A percentile compares a stretch with the other conserved stretches of the same genome.
These are phyloP conservation scores for Apophysomyces variabilis DNA, from an alignment of 371 early-diverging fungal genomes.

Conservation along the genomic window DNA sequence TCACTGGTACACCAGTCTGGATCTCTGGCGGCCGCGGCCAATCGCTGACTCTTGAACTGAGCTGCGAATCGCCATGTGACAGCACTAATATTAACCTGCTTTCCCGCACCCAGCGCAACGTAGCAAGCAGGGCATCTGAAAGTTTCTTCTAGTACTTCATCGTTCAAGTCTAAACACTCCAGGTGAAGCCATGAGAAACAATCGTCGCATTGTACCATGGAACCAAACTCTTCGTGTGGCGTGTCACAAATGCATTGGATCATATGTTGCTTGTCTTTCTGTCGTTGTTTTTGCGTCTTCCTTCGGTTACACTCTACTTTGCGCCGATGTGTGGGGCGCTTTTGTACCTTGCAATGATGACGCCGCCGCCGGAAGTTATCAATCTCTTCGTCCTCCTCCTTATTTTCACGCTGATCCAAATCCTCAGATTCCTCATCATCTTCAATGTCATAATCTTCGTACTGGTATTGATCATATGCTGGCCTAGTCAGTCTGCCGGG, in stretches of 20 bases:
- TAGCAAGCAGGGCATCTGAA: constrained; percentile 59
- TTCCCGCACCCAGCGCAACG: constrained; percentile 20
- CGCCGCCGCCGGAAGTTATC: background rate
- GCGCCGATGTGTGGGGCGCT: background rate
- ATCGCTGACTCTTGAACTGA: constrained; percentile 32
- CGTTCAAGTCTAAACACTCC: constrained; percentile 54
- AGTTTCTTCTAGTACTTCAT: constrained; percentile 46
- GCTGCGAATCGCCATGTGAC: constrained; percentile 48
- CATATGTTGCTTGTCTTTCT: constrained; percentile 22
- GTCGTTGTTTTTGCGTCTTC: constrained; percentile 9
- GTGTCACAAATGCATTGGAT: constrained; percentile 56
- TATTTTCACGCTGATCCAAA: background rate
- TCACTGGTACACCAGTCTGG: constrained; percentile 17
- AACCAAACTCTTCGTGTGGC: constrained; percentile 52
- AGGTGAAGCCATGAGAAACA: constrained; percentile 61
- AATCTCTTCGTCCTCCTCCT: background rate
- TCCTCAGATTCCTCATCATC: constrained; percentile 10
- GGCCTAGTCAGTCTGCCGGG: constrained; percentile 15
- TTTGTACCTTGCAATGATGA: background rate
- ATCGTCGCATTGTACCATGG: constrained; percentile 66
- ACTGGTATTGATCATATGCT: constrained; percentile 1
- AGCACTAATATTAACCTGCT: constrained; percentile 18
- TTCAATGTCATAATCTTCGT: background rate
- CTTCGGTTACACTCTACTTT: constrained; percentile 7
- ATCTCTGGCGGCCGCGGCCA: constrained; percentile 25